phyloP scores from a whole-genome alignment of 331 rosid species.

The Ulmus americana region DNA sequence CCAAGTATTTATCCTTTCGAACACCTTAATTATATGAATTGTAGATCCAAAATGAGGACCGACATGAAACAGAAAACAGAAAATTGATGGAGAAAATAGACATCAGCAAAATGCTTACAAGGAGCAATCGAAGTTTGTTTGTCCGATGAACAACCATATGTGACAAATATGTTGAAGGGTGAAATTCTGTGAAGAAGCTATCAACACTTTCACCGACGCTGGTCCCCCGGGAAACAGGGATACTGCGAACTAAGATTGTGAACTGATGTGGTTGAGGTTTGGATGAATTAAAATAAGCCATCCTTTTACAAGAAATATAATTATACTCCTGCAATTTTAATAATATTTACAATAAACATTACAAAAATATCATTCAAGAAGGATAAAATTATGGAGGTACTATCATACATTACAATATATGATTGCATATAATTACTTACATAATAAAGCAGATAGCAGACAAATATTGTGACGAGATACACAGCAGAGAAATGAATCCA shows the following conservation, averaged over 20 bases:
- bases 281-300: constrained; percentile 69
- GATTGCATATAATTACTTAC: constrained; percentile 44
- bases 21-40: neutral
- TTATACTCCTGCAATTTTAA: constrained; percentile 58
- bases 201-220: constrained; percentile 61
- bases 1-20: neutral
- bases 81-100: constrained; percentile 6
- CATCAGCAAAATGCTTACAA: constrained; percentile 44
- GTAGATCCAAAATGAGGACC: neutral
- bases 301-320: constrained; percentile 60
- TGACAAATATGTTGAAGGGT: constrained; percentile 74
- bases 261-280: constrained; percentile 88
- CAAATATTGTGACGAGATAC: constrained; percentile 65
- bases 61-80: neutral
- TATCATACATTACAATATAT: neutral
- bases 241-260: constrained; percentile 71
- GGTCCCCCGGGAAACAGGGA: constrained; percentile 48
- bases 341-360: neutral
- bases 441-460: constrained; percentile 62
- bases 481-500: constrained; percentile 92
- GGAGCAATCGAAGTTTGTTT: constrained; percentile 47
- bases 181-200: constrained; percentile 58
- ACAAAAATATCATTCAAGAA: constrained; percentile 6
- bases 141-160: constrained; percentile 64
- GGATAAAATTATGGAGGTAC: constrained; percentile 9